Conservation (phyloP, 2,329 filamentous ascomycete genomes). For the Calonectria multiphialidica region DNA sequence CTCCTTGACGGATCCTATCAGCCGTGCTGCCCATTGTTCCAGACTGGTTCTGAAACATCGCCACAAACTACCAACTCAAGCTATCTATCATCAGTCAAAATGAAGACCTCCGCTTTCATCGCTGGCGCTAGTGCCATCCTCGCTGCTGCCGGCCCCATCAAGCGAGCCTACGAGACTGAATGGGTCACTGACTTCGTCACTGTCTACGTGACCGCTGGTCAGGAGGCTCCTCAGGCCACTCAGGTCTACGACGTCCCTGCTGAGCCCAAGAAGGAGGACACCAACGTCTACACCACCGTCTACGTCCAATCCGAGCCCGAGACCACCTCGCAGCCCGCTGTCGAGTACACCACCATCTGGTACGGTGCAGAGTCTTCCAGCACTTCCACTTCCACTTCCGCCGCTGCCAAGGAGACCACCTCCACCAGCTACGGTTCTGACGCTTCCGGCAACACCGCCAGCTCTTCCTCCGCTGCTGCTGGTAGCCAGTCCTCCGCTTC, state of each 20-base stretch:
- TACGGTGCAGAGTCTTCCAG: neutral
- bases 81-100: slow-evolving; percentile 47
- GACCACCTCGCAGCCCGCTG: neutral
- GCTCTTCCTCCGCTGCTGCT: neutral
- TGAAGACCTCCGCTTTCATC: slow-evolving; percentile 64
- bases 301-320: slow-evolving; percentile 19
- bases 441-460: neutral
- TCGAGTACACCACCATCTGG: slow-evolving; percentile 12
- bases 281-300: slow-evolving; percentile 16
- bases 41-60: slow-evolving; percentile 45
- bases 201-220: slow-evolving; percentile 58
- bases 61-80: slow-evolving; percentile 20
- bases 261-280: slow-evolving; percentile 25
- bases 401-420: neutral
- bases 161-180: slow-evolving; percentile 55
- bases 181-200: slow-evolving; percentile 56
- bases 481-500: neutral
- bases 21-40: slow-evolving; percentile 38
- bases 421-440: neutral
- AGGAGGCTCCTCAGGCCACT: slow-evolving; percentile 32
- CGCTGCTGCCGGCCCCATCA: slow-evolving; percentile 57
- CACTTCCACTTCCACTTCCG: neutral
- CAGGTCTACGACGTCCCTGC: slow-evolving; percentile 42
- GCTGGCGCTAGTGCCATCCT: slow-evolving; percentile 59
- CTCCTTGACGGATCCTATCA: slow-evolving; percentile 44